These are phyloP conservation scores for Aristolochia californica DNA, from an alignment of 164 flowering plant genomes.

Conservation along the genomic window DNA sequence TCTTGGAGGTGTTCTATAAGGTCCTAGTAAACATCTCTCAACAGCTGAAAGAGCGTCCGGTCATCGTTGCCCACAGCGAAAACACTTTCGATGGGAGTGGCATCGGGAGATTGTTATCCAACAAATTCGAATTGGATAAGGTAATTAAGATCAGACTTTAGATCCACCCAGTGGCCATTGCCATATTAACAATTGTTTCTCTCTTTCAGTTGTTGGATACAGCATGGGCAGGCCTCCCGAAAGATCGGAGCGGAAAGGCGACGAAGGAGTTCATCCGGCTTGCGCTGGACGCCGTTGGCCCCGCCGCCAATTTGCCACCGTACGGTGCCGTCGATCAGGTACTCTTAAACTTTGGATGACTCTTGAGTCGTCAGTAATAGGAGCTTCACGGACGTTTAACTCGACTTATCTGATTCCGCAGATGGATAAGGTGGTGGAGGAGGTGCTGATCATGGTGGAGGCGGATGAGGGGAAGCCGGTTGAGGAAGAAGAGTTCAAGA, in stretches of 20 bases:
- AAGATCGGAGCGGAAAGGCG: constrained; percentile 47
- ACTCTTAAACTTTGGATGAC: too few relatives aligned
- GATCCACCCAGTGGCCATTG: too few relatives aligned
- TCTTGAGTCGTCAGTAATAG: too few relatives aligned
- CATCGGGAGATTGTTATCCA: constrained; percentile 60
- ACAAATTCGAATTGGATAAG: constrained; percentile 83
- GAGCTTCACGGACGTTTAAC: too few relatives aligned
- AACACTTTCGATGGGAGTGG: constrained; percentile 82
- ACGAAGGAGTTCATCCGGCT: constrained; percentile 56
- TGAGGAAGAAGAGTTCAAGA: constrained; percentile 78
- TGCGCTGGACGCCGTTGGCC: constrained; percentile 50
- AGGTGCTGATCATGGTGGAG: constrained; percentile 42
- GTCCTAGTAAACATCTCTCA: constrained; percentile 36
- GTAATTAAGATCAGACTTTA: constrained; percentile 16
- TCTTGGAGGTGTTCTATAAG: constrained; percentile 49
- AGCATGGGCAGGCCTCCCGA: constrained; percentile 45
- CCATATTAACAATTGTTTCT: too few relatives aligned
- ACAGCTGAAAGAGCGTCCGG: constrained; percentile 68
- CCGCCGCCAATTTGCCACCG: constrained; percentile 85
- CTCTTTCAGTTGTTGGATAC: constrained; percentile 39
- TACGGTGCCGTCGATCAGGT: constrained; percentile 77
- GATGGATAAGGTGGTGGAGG: constrained; percentile 57
- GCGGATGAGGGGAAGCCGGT: constrained; percentile 62
- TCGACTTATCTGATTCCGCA: constrained; percentile 11
- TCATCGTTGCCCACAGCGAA: constrained; percentile 86